Evolutionary conservation across 179 eudicot species (phyloP), one percentile per base, ranked within the genome.

Genomic region (Silene coronaria): DNA sequence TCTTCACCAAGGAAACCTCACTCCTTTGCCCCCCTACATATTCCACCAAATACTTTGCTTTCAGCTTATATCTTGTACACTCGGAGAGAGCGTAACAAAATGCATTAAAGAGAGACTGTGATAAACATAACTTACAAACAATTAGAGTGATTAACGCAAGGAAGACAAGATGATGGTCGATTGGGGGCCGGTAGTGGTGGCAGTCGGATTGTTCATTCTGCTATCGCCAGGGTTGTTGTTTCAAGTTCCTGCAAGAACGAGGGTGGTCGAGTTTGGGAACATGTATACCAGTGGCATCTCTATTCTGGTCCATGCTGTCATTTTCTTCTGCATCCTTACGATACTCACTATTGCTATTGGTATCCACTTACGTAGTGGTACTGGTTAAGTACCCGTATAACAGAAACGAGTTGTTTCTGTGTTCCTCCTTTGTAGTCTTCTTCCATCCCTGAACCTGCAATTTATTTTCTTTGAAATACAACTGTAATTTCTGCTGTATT

Each of bases 151-250:
- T 21, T 12, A 36, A 27, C 10, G 45, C 1, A 36, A 13, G 66
- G 13, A 38, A n/a, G 46, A 27, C 12, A 62, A 57, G 66, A 90
- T 88, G 92, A 63, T 76, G 66, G 87, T 83, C 7, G 98, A 93
- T 74, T 93, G 96, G 97, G 98, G 98, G 6, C 98, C 98, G 42
- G 90, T 90, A 22, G 92, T 93, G 57, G 98, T 93, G 66, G 84
- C 93, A 4, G 97, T 91, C 71, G 95, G 75, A 32, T 36, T 91
- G 85, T 93, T 92, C 82, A 90, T 92, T 12, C 79, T 90, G 12
- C 72, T 92, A 58, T 92, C 97, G 1, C 97, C 97, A 5, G 93
- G 97, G 80, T 71, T 89, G 68, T 84, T 92, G 78, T 90, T 90
- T 78, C 96, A 92, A 78, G 26, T 92, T 8, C 97, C 97, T 3